Base-by-base conservation (phyloP, 2,329 filamentous ascomycete genomes). In the Verticillium nubilum region DNA sequence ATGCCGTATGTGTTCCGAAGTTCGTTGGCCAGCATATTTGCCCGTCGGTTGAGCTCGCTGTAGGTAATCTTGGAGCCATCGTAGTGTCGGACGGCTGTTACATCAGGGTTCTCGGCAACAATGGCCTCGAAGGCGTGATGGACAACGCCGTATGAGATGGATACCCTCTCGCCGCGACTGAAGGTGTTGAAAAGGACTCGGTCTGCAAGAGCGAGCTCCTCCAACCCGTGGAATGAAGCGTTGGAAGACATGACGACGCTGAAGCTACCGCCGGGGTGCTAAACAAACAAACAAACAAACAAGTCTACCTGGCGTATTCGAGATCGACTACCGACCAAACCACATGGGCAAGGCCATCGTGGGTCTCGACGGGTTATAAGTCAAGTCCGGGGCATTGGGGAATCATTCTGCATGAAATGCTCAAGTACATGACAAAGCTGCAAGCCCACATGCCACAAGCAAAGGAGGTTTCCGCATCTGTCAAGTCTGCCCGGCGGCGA, bases 1-100 rank as follows among this genome's bases (percentile, higher is more conserved):
- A 82, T 71, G 31, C 79, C 80, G 29, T 63, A 35, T 15, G 67
- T 67, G 58, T 52, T 58, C 52, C 63, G 71, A 15, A 83, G 73
- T 23, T 72, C 65, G 57, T 71, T 68, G 47, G 78, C 74, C 12
- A 83, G 70, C 19, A 68, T 66, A 65, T 80, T 80, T 52, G 74
- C 74, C 27, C 72, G 69, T 37, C 59, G 66, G 35, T 78, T 76
- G 54, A 83, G 75, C 58, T 79, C 73, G 4, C 65, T 63, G 64
- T 83, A 83, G 5, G 78, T 79, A 58, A 81, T 67, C 61, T 64
- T 75, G 68, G 59, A 60, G 52, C 61, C 63, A 57, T 72, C 70
- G 33, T 69, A 64, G 56, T 73, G 68, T 10, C 74, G 72, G 23
- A 78, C 69, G 15, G 79, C 79, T 29, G 70, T 67, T 55, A 64